Evolutionary conservation across 352 stramenopile genomes (phyloP), one percentile per base, ranked within the genome.

Genomic region (Globisporangium spinosum): DNA sequence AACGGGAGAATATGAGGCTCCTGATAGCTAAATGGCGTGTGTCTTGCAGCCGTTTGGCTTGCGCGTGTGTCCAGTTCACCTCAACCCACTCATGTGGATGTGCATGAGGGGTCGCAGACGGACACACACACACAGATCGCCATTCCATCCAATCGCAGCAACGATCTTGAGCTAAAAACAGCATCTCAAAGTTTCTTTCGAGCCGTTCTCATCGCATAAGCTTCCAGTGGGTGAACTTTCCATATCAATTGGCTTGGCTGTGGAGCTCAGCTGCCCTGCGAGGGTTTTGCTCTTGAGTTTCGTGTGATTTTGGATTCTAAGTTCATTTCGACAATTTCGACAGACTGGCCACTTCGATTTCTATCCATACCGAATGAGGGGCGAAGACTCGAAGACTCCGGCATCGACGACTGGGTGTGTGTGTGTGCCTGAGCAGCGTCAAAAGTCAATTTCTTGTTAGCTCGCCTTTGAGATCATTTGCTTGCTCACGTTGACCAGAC

Each of bases 31-130:
- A 45, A 45, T 45, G 38, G 38, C 20, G 45, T 15, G 4, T 23
- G 45, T 23, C 45, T 53, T 25, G 20, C 13, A 45, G 38, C 38
- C 2, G 38, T 45, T 45, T 13, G 13, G 38, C 38, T 20, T 45
- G 38, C 12, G 35, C 13, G 38, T 3, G 38, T 45, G 38, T 20
- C 38, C 13, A 20, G 5, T 22, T 22, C 23, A 45, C 7, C 29
- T 56, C 49, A 29, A 17, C 51, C 51, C 51, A 58, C 23, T n/a
- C 51, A 58, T 3, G 9, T 58, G 6, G 54, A 59, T 59, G 54
- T 17, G 2, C 27, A 59, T 59, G 54, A 59, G 35, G 35, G 35
- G 9, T 40, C 35, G 35, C 35, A 13, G 35, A 3, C 10, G 35
- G 9, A 15, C 10, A 12, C 8, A 38, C 12, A 3, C 1, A 1